These are phyloP conservation scores for Globisporangium radiosum DNA, from an alignment of 352 stramenopile species.

Conservation along the genomic window DNA sequence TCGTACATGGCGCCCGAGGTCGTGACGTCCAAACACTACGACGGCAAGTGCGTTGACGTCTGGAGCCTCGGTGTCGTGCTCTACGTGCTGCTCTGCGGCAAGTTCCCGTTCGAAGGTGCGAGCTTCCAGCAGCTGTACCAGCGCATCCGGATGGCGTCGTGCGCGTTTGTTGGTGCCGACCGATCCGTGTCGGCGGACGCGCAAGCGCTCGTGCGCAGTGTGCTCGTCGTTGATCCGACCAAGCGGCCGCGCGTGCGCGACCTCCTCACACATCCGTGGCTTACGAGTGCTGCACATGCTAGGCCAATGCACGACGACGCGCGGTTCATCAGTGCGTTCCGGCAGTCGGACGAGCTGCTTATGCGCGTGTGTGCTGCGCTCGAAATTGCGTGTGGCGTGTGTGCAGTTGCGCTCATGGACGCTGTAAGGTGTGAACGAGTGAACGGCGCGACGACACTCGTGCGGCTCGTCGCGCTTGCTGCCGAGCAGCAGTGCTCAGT, in stretches of 20 bases:
- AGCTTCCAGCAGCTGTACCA: slow-evolving; percentile 46
- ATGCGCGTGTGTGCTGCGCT: slow-evolving; percentile 16
- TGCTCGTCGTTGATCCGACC: slow-evolving; percentile 35
- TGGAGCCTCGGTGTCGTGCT: slow-evolving; percentile 59
- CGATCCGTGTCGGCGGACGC: slow-evolving; percentile 24
- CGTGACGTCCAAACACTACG: slow-evolving; percentile 42
- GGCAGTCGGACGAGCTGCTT: slow-evolving; percentile 14
- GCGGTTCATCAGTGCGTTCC: slow-evolving; percentile 13
- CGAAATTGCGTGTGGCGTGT: slow-evolving; percentile 15
- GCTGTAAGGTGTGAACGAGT: slow-evolving; percentile 5
- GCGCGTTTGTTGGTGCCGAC: slow-evolving; percentile 11
- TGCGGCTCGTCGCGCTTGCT: slow-evolving; percentile 13
- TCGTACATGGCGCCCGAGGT: slow-evolving; percentile 81
- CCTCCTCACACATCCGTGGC: slow-evolving; percentile 37
- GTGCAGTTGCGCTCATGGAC: neutral
- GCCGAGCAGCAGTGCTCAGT: slow-evolving; percentile 8
- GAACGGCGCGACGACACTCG: slow-evolving; percentile 18
- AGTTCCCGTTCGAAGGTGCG: slow-evolving; percentile 78
- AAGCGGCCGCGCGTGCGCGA: slow-evolving; percentile 29
- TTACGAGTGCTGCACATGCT: neutral
- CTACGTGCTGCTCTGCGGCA: slow-evolving; percentile 37
- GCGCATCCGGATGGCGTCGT: slow-evolving; percentile 18
- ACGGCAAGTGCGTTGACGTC: slow-evolving; percentile 40
- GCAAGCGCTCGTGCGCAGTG: slow-evolving; percentile 33
- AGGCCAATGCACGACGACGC: neutral